Evolutionary conservation across 805 yeast species (phyloP), one percentile per base, ranked within the genome.

Genomic region (Pichia exigua): DNA sequence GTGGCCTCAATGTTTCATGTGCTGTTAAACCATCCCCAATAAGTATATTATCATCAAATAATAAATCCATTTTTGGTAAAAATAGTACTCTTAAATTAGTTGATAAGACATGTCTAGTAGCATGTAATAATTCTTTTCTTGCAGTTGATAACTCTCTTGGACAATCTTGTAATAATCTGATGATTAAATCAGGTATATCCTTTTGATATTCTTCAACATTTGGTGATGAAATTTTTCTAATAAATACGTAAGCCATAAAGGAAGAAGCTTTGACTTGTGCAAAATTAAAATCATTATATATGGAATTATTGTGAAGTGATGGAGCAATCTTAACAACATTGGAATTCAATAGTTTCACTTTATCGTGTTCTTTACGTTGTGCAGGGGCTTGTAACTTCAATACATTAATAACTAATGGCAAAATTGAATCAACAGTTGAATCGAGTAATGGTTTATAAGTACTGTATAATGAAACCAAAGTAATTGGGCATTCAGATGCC

Each of bases 181-280:
- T 78, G 41, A 94, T 87, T 50, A 91, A 78, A 54, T 87, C 95
- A 0, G 99, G 99, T 10, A 94, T 88, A 41, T 79, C 75, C 6
- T 71, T 72, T 39, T 82, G 78, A 57, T 81, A 78, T 52, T 79
- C 76, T 53, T 75, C 75, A 54, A 86, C 66, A 49, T 85, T 74
- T 41, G 81, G 82, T 38, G 81, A 78, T 2, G 95, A 82, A 61
- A 83, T 86, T 18, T 95, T 89, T 54, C 98, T 78, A 42, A 95
- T 83, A 57, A 86, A 85, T 1, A 91, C 89, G 65, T 91, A 94
- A 0, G 98, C 98, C 61, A 94, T 71, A 60, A 94, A 92, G 0
- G 97, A 89, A 42, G 96, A 92, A 1, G 97, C 96, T 65, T 94
- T 94, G 42, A 95, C 96, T 68, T 94, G 99, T 27, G 96, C 90